Percentiles rank a stretch among this genome's conserved stretches.
These are phyloP conservation scores for Fusarium oxysporum DNA, from an alignment of 2,329 filamentous ascomycete genomes.

Conservation along the genomic window DNA sequence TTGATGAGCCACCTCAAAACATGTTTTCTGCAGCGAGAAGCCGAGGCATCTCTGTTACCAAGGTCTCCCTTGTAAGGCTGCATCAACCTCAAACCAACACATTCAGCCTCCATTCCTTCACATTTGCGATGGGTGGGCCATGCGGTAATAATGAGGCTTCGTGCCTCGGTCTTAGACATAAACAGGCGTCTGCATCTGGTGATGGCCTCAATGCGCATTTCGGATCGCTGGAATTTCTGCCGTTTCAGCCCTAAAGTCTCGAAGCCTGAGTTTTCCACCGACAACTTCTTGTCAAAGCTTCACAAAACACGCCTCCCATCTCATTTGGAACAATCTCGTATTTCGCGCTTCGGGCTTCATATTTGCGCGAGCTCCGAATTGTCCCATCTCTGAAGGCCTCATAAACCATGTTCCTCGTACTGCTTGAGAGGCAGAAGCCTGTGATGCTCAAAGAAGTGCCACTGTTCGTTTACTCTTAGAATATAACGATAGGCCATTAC, in stretches of 20 bases:
- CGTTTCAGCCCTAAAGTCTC: constrained; percentile 9
- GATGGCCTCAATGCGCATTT: background rate
- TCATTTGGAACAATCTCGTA: background rate
- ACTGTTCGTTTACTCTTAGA: background rate
- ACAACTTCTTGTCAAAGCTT: background rate
- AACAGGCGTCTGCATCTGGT: constrained; percentile 1
- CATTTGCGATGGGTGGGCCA: background rate
- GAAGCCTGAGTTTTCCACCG: background rate
- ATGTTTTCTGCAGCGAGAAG: background rate
- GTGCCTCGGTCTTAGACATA: background rate
- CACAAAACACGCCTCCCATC: background rate
- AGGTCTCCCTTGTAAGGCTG: background rate
- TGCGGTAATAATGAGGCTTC: background rate
- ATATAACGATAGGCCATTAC: background rate
- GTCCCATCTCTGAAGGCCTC: background rate
- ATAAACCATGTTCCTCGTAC: background rate
- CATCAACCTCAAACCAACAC: constrained; percentile 13
- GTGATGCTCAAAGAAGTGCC: background rate
- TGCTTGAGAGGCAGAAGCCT: background rate
- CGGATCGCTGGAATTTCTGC: background rate
- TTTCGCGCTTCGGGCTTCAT: background rate
- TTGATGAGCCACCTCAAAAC: background rate
- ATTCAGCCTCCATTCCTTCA: constrained; percentile 18
- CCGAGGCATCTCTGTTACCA: background rate
- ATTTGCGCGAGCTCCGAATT: background rate